Base-by-base conservation (phyloP, 768 basidiomycete genomes). In the Tulasnella sp. region DNA sequence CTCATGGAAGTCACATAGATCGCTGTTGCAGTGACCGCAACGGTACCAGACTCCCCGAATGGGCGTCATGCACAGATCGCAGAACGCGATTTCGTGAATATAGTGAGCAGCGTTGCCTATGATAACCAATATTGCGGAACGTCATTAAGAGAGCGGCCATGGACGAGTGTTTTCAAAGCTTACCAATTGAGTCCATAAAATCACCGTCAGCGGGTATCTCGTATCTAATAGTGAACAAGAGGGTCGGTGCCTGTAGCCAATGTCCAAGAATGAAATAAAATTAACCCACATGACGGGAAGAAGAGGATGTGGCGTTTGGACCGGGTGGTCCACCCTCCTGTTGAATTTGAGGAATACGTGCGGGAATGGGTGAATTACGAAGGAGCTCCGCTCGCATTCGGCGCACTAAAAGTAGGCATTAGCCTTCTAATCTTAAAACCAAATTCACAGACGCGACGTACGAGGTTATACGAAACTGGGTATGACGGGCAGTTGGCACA, bases 31-130 rank as follows among this genome's bases (percentile, higher is more conserved):
- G 82, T 95, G 94, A 5, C 90, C 94, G 82, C 96, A 98, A 81
- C 92, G 89, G 84, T 91, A 93, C 96, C 96, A 98, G 81, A 90
- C 89, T 20, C 96, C 96, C n/a, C 86, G 85, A 75, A 98, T 96
- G 73, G 87, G 88, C 35, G 87, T 88, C 86, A 95, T 89, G 83
- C 96, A 96, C 69, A 91, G 89, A 84, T 98, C 96, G 81, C 96
- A 98, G 7, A 95, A 84, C 7, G 95, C 92, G 29, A 88, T 85
- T 4, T 85, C 82, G 82, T 96, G 94, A 67, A 86, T 81, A 23
- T 96, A 86, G 44, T 85, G 83, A 20, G 84, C 83, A 15, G 95
- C 86, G 83, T 94, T 94, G 55, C 85, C 92, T 94, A 80, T 3
- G 23, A 75, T 32, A 61, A 32, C 23, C 29, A 73, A 35, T 5